Evolutionary conservation across 1,139 yeast species (phyloP), one percentile per base, ranked within the genome.

Genomic region (Blastobotrys malaysiensis): DNA sequence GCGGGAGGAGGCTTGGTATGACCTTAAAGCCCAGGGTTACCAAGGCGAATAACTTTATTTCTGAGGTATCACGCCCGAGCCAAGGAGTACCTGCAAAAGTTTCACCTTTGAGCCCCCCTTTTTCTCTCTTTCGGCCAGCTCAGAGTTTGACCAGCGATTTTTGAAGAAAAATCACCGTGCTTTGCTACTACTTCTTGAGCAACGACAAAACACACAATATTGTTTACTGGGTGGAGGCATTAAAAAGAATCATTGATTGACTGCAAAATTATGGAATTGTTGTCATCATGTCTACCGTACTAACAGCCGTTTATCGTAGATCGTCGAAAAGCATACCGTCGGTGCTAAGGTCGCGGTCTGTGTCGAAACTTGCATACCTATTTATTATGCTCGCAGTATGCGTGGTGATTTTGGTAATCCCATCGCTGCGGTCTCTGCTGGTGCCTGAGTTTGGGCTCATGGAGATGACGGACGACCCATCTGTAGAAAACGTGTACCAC

Each of bases 401-500:
- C 36, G 22, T 48, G 24, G 18, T 50, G 22, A 3, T 43, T 9
- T 5, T 51, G 18, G 13, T 47, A 19, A 27, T 20, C 43, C 51
- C 53, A n/a, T 46, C 48, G 24, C 20, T 27, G 20, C 24, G 18
- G n/a, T n/a, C 45, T 26, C 48, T 47, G n/a, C 22, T 31, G 14
- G 14, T 43, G 47, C n/a, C 27, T 7, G 45, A 27, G 22, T 50
- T 50, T 27, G 52, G 49, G 45, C 43, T 26, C 14, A 51, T 16
- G 58, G 51, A 55, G 14, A 58, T 63, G 62, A 48, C 50, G 36
- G 69, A 65, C 43, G 68, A 63, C 46, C 65, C 68, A 1, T 48
- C 50, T 18, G 57, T 60, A n/a, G 62, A 75, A n/a, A 63, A 76
- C 0, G 86, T 80, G 9, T 78, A 76, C 52, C 81, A 73, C 62